Evolutionary conservation across 345 rosid species (phyloP), one percentile per base, ranked within the genome.

Genomic region (Camelina neglecta): DNA sequence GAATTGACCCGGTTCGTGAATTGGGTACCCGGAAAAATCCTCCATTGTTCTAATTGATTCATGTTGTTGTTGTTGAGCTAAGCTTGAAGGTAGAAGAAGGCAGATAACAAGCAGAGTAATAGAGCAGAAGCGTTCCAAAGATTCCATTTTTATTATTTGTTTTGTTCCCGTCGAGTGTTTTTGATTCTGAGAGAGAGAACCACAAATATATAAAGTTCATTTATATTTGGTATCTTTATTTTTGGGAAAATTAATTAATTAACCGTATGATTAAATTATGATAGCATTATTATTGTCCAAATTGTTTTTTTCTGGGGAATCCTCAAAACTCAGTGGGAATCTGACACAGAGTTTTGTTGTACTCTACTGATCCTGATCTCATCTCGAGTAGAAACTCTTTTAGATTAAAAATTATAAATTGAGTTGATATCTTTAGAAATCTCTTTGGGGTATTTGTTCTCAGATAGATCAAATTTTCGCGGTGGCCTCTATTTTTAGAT

Each of bases 11-110:
- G 86, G 79, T 76, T 89, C 95, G 62, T 80, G 86, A 72, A 92
- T 60, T 24, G 93, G 89, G 84, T 89, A 90, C 7, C 98, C 98
- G 4, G 98, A 89, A 83, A 93, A 93, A 51, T 84, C 96, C 69
- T 91, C 90, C 97, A 91, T 88, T 33, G 89, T 91, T 82, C 58
- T 81, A 60, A 73, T 79, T 13, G 89, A 84, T 83, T 83, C 77
- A 23, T 75, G 49, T 74, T 70, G 71, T 9, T 72, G 74, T 72
- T 73, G 72, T 72, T 73, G 74, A 62, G 85, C 84, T 45, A 45
- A 75, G 77, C 44, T 76, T 60, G 84, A 75, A 66, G 89, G 56
- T 53, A 56, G 33, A 36, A 66, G 62, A 47, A 72, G 35, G 44
- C 67, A 20, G 51, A 74, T 76, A 57, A 65, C 39, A 41, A 71